Base-by-base conservation (phyloP, 2,329 filamentous ascomycete species). In the Neocucurbitaria cava region DNA sequence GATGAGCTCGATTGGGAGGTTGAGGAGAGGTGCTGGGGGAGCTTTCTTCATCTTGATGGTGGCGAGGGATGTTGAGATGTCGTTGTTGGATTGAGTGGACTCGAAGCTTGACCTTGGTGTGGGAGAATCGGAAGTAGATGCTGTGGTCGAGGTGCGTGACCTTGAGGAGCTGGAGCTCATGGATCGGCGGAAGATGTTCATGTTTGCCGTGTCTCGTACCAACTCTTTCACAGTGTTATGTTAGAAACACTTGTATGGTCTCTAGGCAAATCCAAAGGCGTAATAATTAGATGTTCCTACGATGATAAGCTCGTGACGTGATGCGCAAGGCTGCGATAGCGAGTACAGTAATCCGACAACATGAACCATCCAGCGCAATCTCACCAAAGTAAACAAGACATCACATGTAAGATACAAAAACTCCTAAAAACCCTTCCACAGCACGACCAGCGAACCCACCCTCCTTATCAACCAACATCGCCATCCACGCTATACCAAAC, bases 1-100 rank as follows among this genome's bases (percentile, higher is more conserved):
- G 24, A 73, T 43, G 2, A 74, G 53, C 46, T 74, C 71, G 24
- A 71, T 23, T 1, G 71, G 70, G 21, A 74, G 69, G 5, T 43
- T 54, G 15, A 68, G 52, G 9, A 72, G 33, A 1, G 67, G 63
- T 4, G 60, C 54, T 11, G 43, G 46, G 36, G 58, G 51, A 21
- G 49, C 7, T 23, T 42, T 42, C 5, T 46, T 49, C 4, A 60
- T 42, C 5, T 46, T 49, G 5, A 60, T 44, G 3, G 61, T 62
- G 7, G 56, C 56, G 9, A 56, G 30, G 7, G 53, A 59, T 18
- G 52, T 49, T 53, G 46, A 47, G 8, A 53, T 38, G 8, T 56
- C 50, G 2, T 45, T 20, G 9, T 45, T 31, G 23, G 28, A 23
- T n/a, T n/a, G n/a, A 20, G 26, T 42, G 2, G 58, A 64, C 9